Conservation (phyloP, 768 basidiomycete genomes). For the Pisolithus tinctorius region DNA sequence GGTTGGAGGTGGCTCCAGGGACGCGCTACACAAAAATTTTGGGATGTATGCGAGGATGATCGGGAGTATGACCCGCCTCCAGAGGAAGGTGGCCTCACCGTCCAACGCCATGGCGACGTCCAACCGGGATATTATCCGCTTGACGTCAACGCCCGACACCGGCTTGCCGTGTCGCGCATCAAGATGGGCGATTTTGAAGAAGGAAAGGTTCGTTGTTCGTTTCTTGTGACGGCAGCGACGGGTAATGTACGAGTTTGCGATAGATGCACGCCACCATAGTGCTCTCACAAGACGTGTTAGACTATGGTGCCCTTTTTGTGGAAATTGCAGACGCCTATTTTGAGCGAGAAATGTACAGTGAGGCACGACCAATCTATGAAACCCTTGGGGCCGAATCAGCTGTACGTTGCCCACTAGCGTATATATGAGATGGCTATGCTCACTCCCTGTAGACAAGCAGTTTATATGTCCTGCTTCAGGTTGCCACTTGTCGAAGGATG, state of each 20-base stretch:
- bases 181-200: constrained; percentile 75
- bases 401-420: constrained; percentile 35
- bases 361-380: constrained; percentile 78
- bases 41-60: constrained; percentile 83
- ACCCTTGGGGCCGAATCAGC: constrained; percentile 66
- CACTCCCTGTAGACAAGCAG: constrained; percentile 55
- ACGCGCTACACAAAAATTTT: constrained; percentile 59
- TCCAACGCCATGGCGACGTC: constrained; percentile 39
- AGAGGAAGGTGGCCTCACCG: constrained; percentile 44
- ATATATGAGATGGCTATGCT: background rate
- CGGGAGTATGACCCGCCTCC: constrained; percentile 64
- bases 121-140: constrained; percentile 41
- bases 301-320: constrained; percentile 71
- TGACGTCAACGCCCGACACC: constrained; percentile 60
- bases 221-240: background rate
- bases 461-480: constrained; percentile 63
- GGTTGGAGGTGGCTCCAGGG: constrained; percentile 94
- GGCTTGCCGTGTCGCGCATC: constrained; percentile 77
- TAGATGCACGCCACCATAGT: constrained; percentile 77
- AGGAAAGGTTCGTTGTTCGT: constrained; percentile 54
- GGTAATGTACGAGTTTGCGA: background rate
- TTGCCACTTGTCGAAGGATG: constrained; percentile 77
- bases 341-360: constrained; percentile 65
- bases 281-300: constrained; percentile 60
- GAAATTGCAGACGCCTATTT: constrained; percentile 87